Base-by-base conservation (phyloP, 192 early-diverging fungal genomes). In the Umbelopsis ramanniana region DNA sequence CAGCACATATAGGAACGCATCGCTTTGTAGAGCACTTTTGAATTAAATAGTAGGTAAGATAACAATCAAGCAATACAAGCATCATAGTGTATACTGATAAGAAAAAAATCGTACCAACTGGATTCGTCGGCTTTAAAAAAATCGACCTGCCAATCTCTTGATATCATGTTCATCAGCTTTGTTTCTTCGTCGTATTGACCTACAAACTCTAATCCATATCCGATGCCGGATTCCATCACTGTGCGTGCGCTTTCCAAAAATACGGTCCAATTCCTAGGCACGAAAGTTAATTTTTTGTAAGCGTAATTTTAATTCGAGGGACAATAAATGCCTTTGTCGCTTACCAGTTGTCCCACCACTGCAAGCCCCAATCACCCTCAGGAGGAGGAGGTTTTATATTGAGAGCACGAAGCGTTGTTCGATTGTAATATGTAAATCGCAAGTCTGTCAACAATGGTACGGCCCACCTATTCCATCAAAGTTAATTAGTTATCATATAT, bases 111-210 rank as follows among this genome's bases (percentile, higher is more conserved):
- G 12, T 40, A 35, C 37, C 48, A 70, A 17, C 24, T 38, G 10
- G 69, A 24, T 47, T 37, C 24, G 33, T 70, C 53, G 21, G 37
- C 52, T 52, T 52, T 70, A 9, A 70, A 52, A 53, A 70, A 52
- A 43, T 70, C 50, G 17, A 70, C 69, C 50, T 70, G 37, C 69
- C 69, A 70, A 24, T 70, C 53, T 38, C 69, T 46, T 17, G 69
- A 52, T 53, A 70, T 70, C 69, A 70, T 70, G 69, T 52, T 40
- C 69, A 70, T 50, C 22, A 70, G 22, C 50, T 70, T 70, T 2
- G 69, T 70, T 35, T 70, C 69, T 70, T 70, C 69, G 38, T 70
- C 69, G 38, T 70, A 70, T 54, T 70, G 53, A 14, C 69, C 69
- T 15, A 54, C 48, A n/a, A 70, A 70, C n/a, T 52, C 53, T 17